Conservation (phyloP, 2,329 filamentous ascomycete species). For the Fusarium albidum region DNA sequence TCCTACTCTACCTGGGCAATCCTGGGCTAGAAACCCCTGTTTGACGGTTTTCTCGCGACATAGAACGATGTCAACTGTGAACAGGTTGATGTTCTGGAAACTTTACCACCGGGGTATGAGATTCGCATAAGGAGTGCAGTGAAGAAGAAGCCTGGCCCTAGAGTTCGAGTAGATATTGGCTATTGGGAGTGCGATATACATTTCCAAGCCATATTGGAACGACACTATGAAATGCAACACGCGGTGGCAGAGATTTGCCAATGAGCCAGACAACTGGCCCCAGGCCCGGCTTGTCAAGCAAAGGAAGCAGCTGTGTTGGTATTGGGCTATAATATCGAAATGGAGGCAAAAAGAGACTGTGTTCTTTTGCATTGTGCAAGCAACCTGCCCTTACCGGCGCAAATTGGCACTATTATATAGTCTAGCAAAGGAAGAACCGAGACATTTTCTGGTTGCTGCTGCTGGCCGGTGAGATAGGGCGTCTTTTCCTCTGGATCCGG, state of each 20-base stretch:
- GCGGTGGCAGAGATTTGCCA: constrained; percentile 16
- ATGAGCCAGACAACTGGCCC: constrained; percentile 34
- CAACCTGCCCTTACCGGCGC: no score
- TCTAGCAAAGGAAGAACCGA: constrained; percentile 36
- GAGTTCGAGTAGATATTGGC: constrained; percentile 40
- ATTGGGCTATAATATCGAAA: no score
- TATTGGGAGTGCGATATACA: constrained; percentile 37
- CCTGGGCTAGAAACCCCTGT: constrained; percentile 37
- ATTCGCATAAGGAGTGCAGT: constrained; percentile 34
- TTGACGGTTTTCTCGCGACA: constrained; percentile 24
- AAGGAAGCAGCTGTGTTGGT: no score
- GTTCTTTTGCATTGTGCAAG: no score
- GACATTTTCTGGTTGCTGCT: not conserved
- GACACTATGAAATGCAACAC: constrained; percentile 42
- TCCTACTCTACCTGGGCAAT: constrained; percentile 48
- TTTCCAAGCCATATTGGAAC: constrained; percentile 47
- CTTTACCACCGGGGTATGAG: constrained; percentile 39
- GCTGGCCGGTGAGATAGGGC: constrained; percentile 32
- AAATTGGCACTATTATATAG: no score
- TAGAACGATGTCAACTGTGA: constrained; percentile 30
- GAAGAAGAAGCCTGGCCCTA: constrained; percentile 48
- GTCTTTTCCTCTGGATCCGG: constrained; percentile 29
- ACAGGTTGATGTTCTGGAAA: constrained; percentile 31
- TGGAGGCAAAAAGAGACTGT: no score
- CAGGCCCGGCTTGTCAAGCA: constrained; percentile 38